Conservation (phyloP, 1,284 basidiomycete species). For the Boletus semigastroideus region DNA sequence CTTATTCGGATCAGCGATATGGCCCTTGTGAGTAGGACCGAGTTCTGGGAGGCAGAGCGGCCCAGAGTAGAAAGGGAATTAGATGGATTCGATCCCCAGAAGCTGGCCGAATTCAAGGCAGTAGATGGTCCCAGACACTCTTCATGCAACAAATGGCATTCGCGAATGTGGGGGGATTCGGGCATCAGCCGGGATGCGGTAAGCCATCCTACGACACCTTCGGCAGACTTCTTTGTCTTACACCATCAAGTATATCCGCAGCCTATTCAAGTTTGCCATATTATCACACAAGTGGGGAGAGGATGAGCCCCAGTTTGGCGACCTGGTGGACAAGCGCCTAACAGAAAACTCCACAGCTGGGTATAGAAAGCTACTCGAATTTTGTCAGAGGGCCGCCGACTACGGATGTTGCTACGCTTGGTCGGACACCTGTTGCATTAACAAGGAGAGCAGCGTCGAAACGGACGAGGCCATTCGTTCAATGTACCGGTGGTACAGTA, state of each 20-base stretch:
- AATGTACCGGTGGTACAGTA: conserved; percentile 23
- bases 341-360: conserved; percentile 1
- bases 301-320: conserved; percentile 13
- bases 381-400: conserved; percentile 16
- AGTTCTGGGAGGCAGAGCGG: conserved; percentile 15
- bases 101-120: neutral
- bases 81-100: neutral
- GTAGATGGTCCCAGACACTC: neutral
- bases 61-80: conserved; percentile 1
- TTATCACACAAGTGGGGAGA: conserved; percentile 24
- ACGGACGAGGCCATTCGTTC: conserved; percentile 27
- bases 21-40: conserved; percentile 6
- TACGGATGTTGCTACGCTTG: conserved; percentile 16
- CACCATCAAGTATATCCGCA: conserved; percentile 11
- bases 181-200: conserved; percentile 7
- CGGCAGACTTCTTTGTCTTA: conserved; percentile 4
- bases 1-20: conserved; percentile 14
- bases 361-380: conserved; percentile 13
- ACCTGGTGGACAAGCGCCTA: neutral
- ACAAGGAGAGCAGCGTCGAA: conserved; percentile 23
- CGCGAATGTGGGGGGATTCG: conserved; percentile 1
- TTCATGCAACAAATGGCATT: neutral
- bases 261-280: conserved; percentile 20
- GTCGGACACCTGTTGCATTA: conserved; percentile 27
- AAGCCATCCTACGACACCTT: neutral